These are phyloP conservation scores for Mortierella sp. DNA, from an alignment of 371 early-diverging fungal genomes.

Conservation along the genomic window DNA sequence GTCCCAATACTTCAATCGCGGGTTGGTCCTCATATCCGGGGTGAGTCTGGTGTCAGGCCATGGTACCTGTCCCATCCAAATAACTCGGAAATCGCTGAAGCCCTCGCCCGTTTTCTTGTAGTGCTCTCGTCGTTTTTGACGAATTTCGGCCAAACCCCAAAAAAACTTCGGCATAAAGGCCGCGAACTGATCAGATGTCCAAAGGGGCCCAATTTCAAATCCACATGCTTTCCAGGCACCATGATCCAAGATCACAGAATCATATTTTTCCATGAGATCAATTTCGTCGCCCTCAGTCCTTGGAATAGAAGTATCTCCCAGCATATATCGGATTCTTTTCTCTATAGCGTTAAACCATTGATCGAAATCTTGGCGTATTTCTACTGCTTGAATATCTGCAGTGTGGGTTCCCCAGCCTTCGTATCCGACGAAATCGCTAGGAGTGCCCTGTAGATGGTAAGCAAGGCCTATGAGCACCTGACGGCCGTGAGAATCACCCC, in stretches of 20 bases:
- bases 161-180: background rate
- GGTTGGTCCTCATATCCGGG: background rate
- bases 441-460: background rate
- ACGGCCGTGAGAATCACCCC: background rate
- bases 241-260: background rate
- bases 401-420: background rate
- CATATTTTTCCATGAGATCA: background rate
- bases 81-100: background rate
- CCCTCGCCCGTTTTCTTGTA: background rate
- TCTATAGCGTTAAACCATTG: background rate
- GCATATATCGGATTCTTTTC: background rate
- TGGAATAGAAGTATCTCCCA: background rate
- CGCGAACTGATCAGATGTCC: background rate
- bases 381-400: background rate
- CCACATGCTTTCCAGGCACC: background rate
- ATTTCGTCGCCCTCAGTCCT: background rate
- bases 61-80: background rate
- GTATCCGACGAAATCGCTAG: background rate
- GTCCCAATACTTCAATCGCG: background rate
- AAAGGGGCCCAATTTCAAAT: background rate
- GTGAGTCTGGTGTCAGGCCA: background rate
- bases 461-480: background rate
- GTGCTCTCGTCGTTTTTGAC: background rate
- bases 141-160: background rate
- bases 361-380: background rate